A percentile compares a stretch with the other conserved stretches of the same genome.
Evolutionary conservation across 306 rosid species (phyloP).

Genomic region (Neltuma alba): DNA sequence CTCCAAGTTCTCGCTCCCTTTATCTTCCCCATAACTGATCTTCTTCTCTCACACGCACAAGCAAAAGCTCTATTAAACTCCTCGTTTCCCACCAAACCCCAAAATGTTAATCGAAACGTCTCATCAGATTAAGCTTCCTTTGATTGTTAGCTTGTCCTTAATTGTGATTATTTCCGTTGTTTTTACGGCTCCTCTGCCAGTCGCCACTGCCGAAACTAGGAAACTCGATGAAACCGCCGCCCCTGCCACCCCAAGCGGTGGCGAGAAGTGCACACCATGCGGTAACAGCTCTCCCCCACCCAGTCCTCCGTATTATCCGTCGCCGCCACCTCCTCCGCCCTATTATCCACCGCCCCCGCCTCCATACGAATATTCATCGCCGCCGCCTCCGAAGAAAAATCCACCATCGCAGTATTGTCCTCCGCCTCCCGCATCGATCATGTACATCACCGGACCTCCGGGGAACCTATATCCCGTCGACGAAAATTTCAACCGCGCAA

Average conservation of each 20-base stretch:
- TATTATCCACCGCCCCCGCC: constrained; percentile 25
- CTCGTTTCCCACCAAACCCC: neutral
- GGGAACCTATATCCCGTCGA: constrained; percentile 51
- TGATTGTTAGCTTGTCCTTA: constrained; percentile 31
- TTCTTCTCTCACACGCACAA: neutral
- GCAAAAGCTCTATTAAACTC: neutral
- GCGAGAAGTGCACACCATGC: constrained; percentile 42
- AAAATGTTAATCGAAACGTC: constrained; percentile 30
- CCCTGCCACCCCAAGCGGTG: constrained; percentile 15
- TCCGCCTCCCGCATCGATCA: constrained; percentile 36
- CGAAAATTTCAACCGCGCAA: constrained; percentile 42
- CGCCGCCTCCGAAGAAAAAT: constrained; percentile 44
- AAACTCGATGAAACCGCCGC: constrained; percentile 41
- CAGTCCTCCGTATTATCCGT: constrained; percentile 28
- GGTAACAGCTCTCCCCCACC: constrained; percentile 28
- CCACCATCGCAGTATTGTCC: constrained; percentile 39
- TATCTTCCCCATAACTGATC: neutral
- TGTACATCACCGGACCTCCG: constrained; percentile 56
- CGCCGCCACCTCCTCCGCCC: constrained; percentile 40
- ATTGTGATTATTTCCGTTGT: constrained; percentile 17
- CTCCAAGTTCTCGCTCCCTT: neutral
- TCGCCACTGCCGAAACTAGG: constrained; percentile 39
- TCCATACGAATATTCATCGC: constrained; percentile 30
- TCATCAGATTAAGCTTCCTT: constrained; percentile 30
- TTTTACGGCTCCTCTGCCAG: neutral